Evolutionary conservation across 805 yeast species (phyloP).

Genomic region (Yarrowia porcina): DNA sequence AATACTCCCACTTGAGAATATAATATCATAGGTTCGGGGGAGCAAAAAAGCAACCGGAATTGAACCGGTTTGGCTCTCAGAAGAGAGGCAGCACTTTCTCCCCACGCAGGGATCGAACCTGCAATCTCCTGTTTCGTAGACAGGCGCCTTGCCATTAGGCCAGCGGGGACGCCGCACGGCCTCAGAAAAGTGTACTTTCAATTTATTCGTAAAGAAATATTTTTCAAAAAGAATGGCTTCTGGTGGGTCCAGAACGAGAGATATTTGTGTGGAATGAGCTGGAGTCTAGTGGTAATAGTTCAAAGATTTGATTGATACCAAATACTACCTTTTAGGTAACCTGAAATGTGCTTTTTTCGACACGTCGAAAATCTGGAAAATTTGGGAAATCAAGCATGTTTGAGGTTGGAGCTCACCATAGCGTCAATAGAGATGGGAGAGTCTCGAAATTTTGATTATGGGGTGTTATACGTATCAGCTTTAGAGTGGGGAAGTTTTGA

Average conservation of each 20-base stretch:
- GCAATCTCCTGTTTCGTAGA: constrained; percentile 26
- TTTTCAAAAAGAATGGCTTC: not conserved
- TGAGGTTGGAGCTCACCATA: not conserved
- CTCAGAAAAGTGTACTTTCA: not conserved
- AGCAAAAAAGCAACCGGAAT: constrained; percentile 10
- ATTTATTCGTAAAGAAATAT: not conserved
- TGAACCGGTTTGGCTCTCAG: constrained; percentile 10
- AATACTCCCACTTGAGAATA: not conserved
- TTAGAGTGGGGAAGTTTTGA: too few species aligned
- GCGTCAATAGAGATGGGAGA: not conserved
- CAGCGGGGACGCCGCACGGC: constrained; percentile 5
- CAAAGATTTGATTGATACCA: not conserved
- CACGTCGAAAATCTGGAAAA: not conserved
- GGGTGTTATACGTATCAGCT: too few species aligned
- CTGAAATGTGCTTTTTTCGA: not conserved
- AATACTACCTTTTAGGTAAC: too few species aligned
- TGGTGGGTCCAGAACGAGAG: not conserved
- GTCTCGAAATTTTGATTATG: too few species aligned
- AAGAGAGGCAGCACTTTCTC: not conserved
- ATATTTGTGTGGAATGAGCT: not conserved
- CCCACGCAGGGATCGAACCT: constrained; percentile 26
- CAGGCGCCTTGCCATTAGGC: constrained; percentile 27
- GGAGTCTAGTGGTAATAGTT: not conserved
- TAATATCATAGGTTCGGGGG: too few species aligned
- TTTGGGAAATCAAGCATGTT: not conserved